Percentiles rank a stretch among this genome's conserved stretches.
These are phyloP conservation scores for Agaricus sinodeliciosus DNA, from an alignment of 768 basidiomycete species.

Conservation along the genomic window DNA sequence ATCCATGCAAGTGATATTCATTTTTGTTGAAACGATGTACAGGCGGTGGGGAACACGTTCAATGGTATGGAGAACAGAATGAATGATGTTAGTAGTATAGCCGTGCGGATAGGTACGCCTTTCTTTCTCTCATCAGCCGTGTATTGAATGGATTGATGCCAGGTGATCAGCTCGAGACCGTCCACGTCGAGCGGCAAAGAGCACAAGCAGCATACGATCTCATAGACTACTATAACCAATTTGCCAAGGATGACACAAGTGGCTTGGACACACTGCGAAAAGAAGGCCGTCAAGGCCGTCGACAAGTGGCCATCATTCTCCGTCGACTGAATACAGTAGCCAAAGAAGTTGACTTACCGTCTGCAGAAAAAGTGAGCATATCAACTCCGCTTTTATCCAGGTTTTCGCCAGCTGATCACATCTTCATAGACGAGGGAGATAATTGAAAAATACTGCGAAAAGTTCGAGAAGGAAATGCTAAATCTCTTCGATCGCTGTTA, in stretches of 20 bases:
- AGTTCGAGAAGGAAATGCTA: conserved; percentile 98
- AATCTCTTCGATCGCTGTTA: conserved; percentile 94
- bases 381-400: neutral
- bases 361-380: conserved; percentile 63
- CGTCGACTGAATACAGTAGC: conserved; percentile 82
- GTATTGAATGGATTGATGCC: conserved; percentile 9
- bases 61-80: conserved; percentile 85
- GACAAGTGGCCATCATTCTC: conserved; percentile 82
- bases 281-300: conserved; percentile 84
- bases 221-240: conserved; percentile 90
- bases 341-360: conserved; percentile 87
- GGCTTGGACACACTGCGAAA: conserved; percentile 73
- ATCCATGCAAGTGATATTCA: neutral
- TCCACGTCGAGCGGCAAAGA: conserved; percentile 86
- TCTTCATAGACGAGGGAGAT: conserved; percentile 71
- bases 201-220: conserved; percentile 93
- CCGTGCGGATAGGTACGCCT: conserved; percentile 80
- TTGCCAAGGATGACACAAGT: conserved; percentile 74
- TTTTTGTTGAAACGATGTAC: conserved; percentile 8
- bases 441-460: conserved; percentile 97
- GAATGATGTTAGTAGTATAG: conserved; percentile 89
- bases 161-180: conserved; percentile 95
- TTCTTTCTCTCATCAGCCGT: neutral
- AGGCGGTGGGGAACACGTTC: conserved; percentile 89
- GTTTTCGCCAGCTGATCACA: neutral